Percentiles rank a stretch among this genome's conserved stretches.
Conservation (phyloP, 1,284 basidiomycete species). For the Anthracocystis setariae region DNA sequence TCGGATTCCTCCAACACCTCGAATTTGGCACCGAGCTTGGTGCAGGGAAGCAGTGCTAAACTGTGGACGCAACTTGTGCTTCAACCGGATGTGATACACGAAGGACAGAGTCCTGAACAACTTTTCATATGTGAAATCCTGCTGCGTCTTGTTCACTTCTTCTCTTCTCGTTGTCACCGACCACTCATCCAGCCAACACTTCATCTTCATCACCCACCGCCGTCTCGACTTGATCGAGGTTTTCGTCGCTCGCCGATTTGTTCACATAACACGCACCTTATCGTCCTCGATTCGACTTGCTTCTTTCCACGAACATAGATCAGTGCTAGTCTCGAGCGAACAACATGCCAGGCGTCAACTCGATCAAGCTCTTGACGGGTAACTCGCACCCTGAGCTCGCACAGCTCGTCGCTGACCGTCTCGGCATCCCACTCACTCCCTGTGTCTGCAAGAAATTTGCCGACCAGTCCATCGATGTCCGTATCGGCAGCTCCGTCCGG, state of each 20-base stretch:
- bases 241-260: background rate
- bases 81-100: background rate
- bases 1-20: background rate
- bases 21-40: no score
- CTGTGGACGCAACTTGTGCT: background rate
- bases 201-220: background rate
- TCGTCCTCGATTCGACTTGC: background rate
- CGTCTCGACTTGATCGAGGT: background rate
- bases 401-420: slow-evolving; percentile 88
- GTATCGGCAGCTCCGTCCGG: slow-evolving; percentile 83
- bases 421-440: slow-evolving; percentile 88
- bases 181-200: slow-evolving; percentile 11
- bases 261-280: background rate
- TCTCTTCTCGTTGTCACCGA: slow-evolving; percentile 25
- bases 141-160: background rate
- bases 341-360: slow-evolving; percentile 69
- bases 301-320: background rate
- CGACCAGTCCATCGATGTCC: slow-evolving; percentile 78
- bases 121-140: slow-evolving; percentile 9
- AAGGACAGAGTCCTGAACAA: background rate
- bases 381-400: slow-evolving; percentile 98
- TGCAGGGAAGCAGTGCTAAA: background rate
- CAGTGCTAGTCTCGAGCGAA: slow-evolving; percentile 1
- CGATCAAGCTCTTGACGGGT: slow-evolving; percentile 90
- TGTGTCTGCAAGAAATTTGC: slow-evolving; percentile 95